A percentile compares a stretch with the other conserved stretches of the same genome.
Conservation (phyloP, 176 grass and related monocot species). For the Otatea glauca region DNA sequence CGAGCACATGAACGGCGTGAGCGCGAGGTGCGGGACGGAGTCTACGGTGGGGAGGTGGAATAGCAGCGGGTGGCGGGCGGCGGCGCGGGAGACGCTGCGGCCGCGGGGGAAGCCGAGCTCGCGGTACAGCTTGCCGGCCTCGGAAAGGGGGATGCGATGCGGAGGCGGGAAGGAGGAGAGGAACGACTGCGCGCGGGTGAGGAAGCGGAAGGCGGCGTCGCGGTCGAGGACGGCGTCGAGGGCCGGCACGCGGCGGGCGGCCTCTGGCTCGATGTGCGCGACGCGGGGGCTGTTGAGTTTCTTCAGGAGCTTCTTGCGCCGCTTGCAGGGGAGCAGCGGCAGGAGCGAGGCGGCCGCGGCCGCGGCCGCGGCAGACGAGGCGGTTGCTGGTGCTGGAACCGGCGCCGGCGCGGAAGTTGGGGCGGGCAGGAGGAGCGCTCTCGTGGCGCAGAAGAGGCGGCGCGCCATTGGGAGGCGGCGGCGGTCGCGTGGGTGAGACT, state of each 20-base stretch:
- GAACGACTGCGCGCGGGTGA: conserved; percentile 61
- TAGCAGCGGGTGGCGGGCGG: conserved; percentile 63
- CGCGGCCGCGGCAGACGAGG: conserved; percentile 28
- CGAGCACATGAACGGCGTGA: conserved; percentile 79
- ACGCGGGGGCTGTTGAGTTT: conserved; percentile 73
- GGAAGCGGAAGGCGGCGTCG: conserved; percentile 71
- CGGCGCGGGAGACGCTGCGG: conserved; percentile 60
- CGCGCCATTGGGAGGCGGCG: conserved; percentile 44
- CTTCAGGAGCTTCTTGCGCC: conserved; percentile 71
- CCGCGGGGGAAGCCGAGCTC: conserved; percentile 80
- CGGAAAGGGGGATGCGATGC: conserved; percentile 62
- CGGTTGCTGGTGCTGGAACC: not conserved
- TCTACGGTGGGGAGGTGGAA: conserved; percentile 58
- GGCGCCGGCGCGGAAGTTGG: not conserved
- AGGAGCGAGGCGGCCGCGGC: conserved; percentile 59
- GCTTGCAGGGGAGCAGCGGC: conserved; percentile 74
- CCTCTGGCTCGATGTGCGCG: conserved; percentile 73
- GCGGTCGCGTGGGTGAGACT: not conserved
- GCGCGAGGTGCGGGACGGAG: conserved; percentile 63
- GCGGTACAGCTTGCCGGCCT: conserved; percentile 66
- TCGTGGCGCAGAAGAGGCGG: conserved; percentile 59
- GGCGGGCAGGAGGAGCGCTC: conserved; percentile 40
- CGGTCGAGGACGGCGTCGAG: conserved; percentile 67
- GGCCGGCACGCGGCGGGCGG: conserved; percentile 40
- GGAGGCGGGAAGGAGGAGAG: conserved; percentile 61